Base-by-base conservation (phyloP, 2,329 filamentous ascomycete genomes). In the Curvularia eragrostidis region DNA sequence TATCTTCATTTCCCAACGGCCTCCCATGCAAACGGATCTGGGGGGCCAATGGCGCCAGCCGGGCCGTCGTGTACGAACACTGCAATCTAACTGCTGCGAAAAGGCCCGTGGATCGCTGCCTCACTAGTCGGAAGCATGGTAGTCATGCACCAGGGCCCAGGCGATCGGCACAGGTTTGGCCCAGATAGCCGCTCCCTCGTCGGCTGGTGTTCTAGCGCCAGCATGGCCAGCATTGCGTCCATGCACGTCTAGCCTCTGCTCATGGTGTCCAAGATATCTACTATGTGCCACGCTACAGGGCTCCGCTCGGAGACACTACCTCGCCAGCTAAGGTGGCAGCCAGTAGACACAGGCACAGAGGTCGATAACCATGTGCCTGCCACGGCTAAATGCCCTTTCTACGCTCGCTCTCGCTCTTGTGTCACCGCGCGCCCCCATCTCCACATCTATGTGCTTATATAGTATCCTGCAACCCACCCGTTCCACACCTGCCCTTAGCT, bases 81-180 rank as follows among this genome's bases (percentile, higher is more conserved):
- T 12, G 43, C 12, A 46, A 42, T 42, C 19, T 46, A 18, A 46
- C n/a, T 19, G 54, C 61, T 59, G 62, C 59, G 52, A 54, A 49
- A 56, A 54, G 47, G 32, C 42, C 19, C 32, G 26, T 7, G 43
- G 15, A 19, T 26, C 4, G 5, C 34, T 36, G 34, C 32, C 12
- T 12, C 24, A 44, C 62, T 54, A 65, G 57, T 10, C 63, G 38
- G 38, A 54, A 39, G 38, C 19, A 26, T 13, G 28, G 12, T 15
- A 13, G 12, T 6, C 38, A 21, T 52, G 26, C 5, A 26, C 21
- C 21, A 36, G 38, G 41, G 52, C 57, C 50, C 26, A 26, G 51
- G 42, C 41, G 69, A 71, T 72, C 63, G 55, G 41, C 62, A 50
- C 64, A 56, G 52, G 46, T 62, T 52, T 58, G 62, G 59, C 59